A percentile compares a stretch with the other conserved stretches of the same genome.
phyloP scores from a whole-genome alignment of 495 filamentous ascomycete genomes.

The Penicillium subrubescens region DNA sequence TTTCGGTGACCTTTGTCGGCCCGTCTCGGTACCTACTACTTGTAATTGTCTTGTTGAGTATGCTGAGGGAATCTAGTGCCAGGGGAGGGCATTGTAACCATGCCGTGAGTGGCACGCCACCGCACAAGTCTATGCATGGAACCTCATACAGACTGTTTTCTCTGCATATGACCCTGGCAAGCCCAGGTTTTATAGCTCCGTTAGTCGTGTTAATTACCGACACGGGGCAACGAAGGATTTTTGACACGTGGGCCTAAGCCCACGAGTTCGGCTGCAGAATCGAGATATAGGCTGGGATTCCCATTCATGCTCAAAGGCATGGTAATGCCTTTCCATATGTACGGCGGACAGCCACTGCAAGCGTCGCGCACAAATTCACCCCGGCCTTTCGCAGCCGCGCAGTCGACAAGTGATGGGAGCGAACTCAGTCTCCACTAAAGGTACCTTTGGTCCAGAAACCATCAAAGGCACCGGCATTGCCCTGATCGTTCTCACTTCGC shows the following conservation, averaged over 20 bases:
- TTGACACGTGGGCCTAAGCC: neutral
- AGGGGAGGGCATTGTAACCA: neutral
- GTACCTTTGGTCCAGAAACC: constrained; percentile 14
- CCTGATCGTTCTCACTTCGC: constrained; percentile 33
- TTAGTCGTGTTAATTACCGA: neutral
- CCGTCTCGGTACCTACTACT: neutral
- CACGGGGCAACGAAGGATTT: neutral
- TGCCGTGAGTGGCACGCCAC: neutral
- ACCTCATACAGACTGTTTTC: neutral
- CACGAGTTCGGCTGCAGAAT: neutral
- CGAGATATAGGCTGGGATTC: neutral
- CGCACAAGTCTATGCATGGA: neutral
- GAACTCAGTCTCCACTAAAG: neutral
- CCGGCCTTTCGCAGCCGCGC: neutral
- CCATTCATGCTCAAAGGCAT: neutral
- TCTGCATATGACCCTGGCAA: neutral
- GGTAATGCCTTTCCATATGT: neutral
- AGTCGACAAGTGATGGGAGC: neutral
- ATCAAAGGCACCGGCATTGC: constrained; percentile 27
- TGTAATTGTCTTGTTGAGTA: neutral
- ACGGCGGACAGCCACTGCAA: neutral
- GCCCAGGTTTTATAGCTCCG: neutral
- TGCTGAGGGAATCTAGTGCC: neutral
- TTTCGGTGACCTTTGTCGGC: neutral
- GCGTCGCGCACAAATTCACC: neutral